Base-by-base conservation (phyloP, 495 filamentous ascomycete genomes). In the Penicillium angulare region DNA sequence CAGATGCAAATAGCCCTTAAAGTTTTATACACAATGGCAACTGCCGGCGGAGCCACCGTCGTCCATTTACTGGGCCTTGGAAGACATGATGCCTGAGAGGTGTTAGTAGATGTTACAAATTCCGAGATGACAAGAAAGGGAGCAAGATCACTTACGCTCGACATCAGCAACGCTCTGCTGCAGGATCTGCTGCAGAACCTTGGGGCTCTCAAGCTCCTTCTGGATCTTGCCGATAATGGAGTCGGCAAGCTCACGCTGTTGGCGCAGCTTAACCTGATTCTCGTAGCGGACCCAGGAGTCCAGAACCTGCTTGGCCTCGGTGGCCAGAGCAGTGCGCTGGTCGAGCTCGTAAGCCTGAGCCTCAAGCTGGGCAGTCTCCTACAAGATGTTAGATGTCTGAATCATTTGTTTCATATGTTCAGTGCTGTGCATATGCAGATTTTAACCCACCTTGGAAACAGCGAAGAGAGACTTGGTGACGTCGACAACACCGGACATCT, bases 271-370 rank as follows among this genome's bases (percentile, higher is more conserved):
- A 63, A 97, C 91, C 79, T 97, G 93, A 50, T 87, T 80, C 79
- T 99, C 93, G 72, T 99, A 99, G 63, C 93, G 85, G 49, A 97
- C 91, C 93, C 95, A 97, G 43, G 91, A 96, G 69, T 99, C 93
- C 47, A 99, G 84, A 29, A 97, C 92, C 42, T 80, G 62, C 85
- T 96, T 97, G 56, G 92, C 95, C 81, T 99, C 95, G 47, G 81
- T 72, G 22, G 89, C 90, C 47, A 97, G 78, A 44, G 88, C 86
- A 45, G 91, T 96, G 71, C 81, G 86, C 77, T 99, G 93, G 81
- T 97, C 89, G 56, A 99, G 85, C 80, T 97, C 91, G 71, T 86
- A 99, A 41, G 89, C 89, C 82, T 96, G 73, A 59, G 93, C 86
- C 80, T 99, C 93, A 56, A 97, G 86, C 72, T 87, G 74, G 63